Percentiles rank a stretch among this genome's conserved stretches.
These are phyloP conservation scores for Chrysophaeum taylorii DNA, from an alignment of 352 stramenopile genomes.

Conservation along the genomic window DNA sequence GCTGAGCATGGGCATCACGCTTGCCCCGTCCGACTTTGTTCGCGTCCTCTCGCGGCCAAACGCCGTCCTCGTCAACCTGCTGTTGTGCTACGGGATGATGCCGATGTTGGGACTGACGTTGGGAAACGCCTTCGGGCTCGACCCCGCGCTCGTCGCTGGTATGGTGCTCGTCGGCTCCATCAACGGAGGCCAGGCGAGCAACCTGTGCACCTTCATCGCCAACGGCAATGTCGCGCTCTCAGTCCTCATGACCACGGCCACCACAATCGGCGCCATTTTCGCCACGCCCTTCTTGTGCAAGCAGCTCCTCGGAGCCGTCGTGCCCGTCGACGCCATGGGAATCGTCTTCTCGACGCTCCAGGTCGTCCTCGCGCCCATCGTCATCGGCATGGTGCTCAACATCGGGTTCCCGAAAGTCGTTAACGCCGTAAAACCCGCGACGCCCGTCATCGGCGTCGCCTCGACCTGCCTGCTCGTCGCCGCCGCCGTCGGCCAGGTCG, in stretches of 20 bases:
- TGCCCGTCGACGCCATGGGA: slow-evolving; percentile 63
- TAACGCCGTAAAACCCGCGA: slow-evolving; percentile 56
- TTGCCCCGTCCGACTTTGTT: slow-evolving; percentile 61
- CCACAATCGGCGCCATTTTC: slow-evolving; percentile 67
- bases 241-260: slow-evolving; percentile 72
- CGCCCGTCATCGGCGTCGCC: slow-evolving; percentile 63
- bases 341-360: slow-evolving; percentile 68
- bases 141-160: slow-evolving; percentile 57
- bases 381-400: slow-evolving; percentile 65
- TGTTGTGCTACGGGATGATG: slow-evolving; percentile 69
- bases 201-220: slow-evolving; percentile 76
- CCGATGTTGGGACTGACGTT: slow-evolving; percentile 51
- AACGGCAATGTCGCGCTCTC: slow-evolving; percentile 70
- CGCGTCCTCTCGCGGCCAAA: slow-evolving; percentile 50
- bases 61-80: slow-evolving; percentile 63
- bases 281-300: slow-evolving; percentile 77
- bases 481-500: slow-evolving; percentile 61
- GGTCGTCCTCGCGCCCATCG: slow-evolving; percentile 68
- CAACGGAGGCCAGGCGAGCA: slow-evolving; percentile 69
- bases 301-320: slow-evolving; percentile 56
- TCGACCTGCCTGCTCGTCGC: slow-evolving; percentile 69
- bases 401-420: slow-evolving; percentile 62
- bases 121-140: slow-evolving; percentile 53
- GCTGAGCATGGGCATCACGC: slow-evolving; percentile 74
- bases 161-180: slow-evolving; percentile 70